Evolutionary conservation across 1,284 basidiomycete species (phyloP).

Genomic region (Marasmius fiardii): DNA sequence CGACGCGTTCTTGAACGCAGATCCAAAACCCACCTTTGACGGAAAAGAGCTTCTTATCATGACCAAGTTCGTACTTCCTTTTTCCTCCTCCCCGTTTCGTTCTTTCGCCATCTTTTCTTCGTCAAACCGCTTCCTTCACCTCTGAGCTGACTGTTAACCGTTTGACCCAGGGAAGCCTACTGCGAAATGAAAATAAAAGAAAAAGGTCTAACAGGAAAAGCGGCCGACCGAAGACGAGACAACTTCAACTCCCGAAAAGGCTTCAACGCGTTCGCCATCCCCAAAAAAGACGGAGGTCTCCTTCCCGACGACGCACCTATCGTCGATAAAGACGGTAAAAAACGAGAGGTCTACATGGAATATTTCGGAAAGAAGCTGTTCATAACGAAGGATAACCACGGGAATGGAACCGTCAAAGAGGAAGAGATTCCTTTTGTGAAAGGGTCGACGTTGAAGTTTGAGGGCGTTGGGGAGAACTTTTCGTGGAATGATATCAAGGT

Average conservation of each 20-base stretch:
- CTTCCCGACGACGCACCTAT: background rate
- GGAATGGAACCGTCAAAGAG: constrained; percentile 61
- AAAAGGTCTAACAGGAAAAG: constrained; percentile 80
- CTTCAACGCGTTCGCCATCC: constrained; percentile 81
- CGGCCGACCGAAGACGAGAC: constrained; percentile 53
- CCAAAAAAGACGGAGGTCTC: constrained; percentile 14
- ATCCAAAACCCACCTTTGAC: constrained; percentile 78
- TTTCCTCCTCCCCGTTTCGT: background rate
- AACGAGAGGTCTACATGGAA: constrained; percentile 64
- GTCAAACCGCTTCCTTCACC: no score
- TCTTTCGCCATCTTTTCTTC: background rate
- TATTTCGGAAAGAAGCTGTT: constrained; percentile 66
- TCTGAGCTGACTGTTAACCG: no score
- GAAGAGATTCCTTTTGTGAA: constrained; percentile 71
- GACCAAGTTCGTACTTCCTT: constrained; percentile 72
- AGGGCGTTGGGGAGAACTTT: constrained; percentile 65
- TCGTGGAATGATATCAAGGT: constrained; percentile 73
- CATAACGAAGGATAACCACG: constrained; percentile 62
- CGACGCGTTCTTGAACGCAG: constrained; percentile 75
- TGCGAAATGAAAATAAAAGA: constrained; percentile 98
- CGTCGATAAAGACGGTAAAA: constrained; percentile 12
- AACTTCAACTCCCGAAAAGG: constrained; percentile 48
- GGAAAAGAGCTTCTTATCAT: constrained; percentile 78
- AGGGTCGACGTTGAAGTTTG: constrained; percentile 75
- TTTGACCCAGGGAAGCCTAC: constrained; percentile 83